Conservation (phyloP, 805 yeast genomes). For the Torulaspora indica region DNA sequence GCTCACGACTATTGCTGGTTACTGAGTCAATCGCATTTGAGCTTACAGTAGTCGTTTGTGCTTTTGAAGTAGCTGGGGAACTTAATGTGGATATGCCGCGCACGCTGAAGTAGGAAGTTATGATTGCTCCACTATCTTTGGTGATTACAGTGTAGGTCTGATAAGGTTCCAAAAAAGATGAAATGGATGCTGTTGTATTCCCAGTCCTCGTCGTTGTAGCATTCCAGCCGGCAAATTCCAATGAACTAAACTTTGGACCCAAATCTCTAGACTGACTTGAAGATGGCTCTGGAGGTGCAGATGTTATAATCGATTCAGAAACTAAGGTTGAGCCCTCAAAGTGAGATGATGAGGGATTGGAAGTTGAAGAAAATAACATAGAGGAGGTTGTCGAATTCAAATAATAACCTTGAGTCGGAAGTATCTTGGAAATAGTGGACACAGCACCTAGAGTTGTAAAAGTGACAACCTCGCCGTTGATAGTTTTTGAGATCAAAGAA, state of each 20-base stretch:
- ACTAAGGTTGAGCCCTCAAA: no score
- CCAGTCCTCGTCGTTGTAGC: not conserved
- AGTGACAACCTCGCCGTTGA: slow-evolving; percentile 17
- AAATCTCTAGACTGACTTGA: not conserved
- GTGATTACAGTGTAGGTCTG: slow-evolving; percentile 18
- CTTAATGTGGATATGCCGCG: not conserved
- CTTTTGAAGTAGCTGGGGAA: not conserved
- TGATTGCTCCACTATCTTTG: slow-evolving; percentile 21
- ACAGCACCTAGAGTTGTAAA: slow-evolving; percentile 20
- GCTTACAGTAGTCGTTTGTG: not conserved
- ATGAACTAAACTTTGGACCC: not conserved
- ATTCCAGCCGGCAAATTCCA: not conserved
- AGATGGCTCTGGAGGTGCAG: not conserved
- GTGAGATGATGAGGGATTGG: not conserved
- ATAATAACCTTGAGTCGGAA: not conserved
- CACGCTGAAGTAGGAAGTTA: slow-evolving; percentile 26
- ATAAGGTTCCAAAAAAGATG: not conserved
- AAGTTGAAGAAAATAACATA: not conserved
- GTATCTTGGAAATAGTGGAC: slow-evolving; percentile 6
- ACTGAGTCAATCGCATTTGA: not conserved
- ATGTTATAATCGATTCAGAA: not conserved
- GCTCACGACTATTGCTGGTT: not conserved
- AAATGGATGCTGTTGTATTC: not conserved
- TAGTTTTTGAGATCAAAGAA: slow-evolving; percentile 18
- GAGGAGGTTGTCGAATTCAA: not conserved